Conservation (phyloP, 768 basidiomycete species). For the Mycena indigotica region DNA sequence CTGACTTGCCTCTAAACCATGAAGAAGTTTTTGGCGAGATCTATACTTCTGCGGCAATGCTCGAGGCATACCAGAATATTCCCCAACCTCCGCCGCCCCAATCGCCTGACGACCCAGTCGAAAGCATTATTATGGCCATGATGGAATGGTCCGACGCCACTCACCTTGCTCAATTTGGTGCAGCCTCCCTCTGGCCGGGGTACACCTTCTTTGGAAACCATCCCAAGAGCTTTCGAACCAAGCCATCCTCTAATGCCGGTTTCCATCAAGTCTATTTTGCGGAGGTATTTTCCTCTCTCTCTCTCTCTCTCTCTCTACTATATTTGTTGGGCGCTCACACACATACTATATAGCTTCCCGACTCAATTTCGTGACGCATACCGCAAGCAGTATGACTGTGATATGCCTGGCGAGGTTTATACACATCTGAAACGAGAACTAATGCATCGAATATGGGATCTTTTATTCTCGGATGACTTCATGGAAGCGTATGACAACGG, state of each 20-base stretch:
- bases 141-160: not conserved
- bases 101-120: not conserved
- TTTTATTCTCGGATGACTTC: conserved; percentile 27
- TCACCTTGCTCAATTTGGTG: not conserved
- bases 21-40: not conserved
- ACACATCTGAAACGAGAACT: conserved; percentile 30
- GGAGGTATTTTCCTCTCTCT: not conserved
- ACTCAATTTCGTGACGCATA: not conserved
- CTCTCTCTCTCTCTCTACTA: not conserved
- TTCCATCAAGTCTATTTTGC: not conserved
- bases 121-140: not conserved
- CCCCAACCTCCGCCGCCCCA: not conserved
- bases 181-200: not conserved
- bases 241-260: no score
- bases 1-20: not conserved
- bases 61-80: not conserved
- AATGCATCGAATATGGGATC: conserved; percentile 29
- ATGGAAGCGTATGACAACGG: conserved; percentile 29
- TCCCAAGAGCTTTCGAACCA: no score
- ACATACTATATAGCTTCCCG: not conserved
- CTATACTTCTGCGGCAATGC: not conserved
- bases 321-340: no score
- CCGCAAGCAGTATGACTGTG: not conserved
- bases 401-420: not conserved
- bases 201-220: no score